Evolutionary conservation across 768 basidiomycete species (phyloP), one percentile per base, ranked within the genome.

Genomic region (Crucibulum laeve): DNA sequence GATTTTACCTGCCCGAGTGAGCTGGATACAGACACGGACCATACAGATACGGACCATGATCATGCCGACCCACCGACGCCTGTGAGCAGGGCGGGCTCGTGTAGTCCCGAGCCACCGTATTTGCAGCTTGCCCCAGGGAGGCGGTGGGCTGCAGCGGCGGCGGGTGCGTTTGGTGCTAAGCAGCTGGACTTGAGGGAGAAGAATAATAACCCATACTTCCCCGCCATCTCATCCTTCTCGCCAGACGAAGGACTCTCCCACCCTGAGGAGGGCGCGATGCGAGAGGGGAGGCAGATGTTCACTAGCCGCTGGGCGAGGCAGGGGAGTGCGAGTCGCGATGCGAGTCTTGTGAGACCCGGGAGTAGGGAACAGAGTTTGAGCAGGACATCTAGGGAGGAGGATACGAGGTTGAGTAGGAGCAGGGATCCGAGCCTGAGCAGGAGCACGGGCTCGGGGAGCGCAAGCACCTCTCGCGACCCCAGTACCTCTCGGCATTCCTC

Each of bases 51-150:
- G 45, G 62, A 65, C 0, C 62, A 65, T 0, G 70, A 66, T 0
- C 67, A 68, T 0, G 56, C 68, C 0, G 53, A 68, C 6, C 63
- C 67, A 2, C 56, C 67, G 44, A 62, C 67, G 2, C 68, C 68
- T 4, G 44, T 65, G 7, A 62, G 65, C 34, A 67, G 66, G 25
- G 62, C 66, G 4, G 68, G 64, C 26, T 65, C 63, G 1, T 52
- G 50, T 1, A 63, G 64, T 8, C 36, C 36, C 18, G 36, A 37
- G 30, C 59, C 61, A 1, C 43, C 57, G 1, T 60, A 58, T n/a
- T 54, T 65, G 25, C 56, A 61, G 24, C 54, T 63, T 3, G 56
- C 61, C 19, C 54, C 50, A n/a, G n/a, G n/a, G n/a, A n/a, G n/a
- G n/a, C n/a, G n/a, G n/a, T n/a, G n/a, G n/a, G n/a, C n/a, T n/a